Base-by-base conservation (phyloP, 352 stramenopile species). In the Phytophthora syringae region DNA sequence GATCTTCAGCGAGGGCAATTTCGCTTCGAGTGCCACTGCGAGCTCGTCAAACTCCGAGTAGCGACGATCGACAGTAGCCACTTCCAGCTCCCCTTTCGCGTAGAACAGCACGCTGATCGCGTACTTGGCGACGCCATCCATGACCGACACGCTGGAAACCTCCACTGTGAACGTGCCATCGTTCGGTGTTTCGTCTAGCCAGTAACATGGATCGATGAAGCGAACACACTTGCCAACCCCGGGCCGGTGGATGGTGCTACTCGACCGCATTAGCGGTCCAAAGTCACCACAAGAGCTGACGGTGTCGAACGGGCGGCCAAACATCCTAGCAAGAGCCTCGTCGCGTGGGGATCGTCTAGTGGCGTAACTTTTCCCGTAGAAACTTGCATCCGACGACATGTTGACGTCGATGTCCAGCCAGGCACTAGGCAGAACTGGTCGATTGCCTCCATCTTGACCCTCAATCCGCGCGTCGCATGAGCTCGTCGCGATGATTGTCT, bases 381-480 rank as follows among this genome's bases (percentile, higher is more conserved):
- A 71, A 25, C 28, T 74, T 13, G 36, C 44, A 52, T 77, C 69
- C 15, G 59, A 52, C 6, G 69, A 71, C 60, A 70, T 43, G 42
- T 65, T 72, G 13, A 67, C 56, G 55, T 88, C 64, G 7, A 77
- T 64, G 32, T 80, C 68, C 1, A 92, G 73, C 86, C 86, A 94
- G 2, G 82, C 80, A 21, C 76, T 88, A 6, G 84, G 86, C 1
- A 94, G 60, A 5, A 73, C 45, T 7, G 74, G 76, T 2, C 77
- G 75, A 58, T 55, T 65, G 20, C 52, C 57, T 10, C 74, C 49
- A 7, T 86, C 72, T 43, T 80, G 76, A 0, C 74, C 69, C 67
- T 94, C 84, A 24, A 94, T 76, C 10, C 86, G 64, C 39, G 84
- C 86, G 51, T 90, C 82, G 28, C 86, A 94, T 1, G 84, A 93